phyloP scores from a whole-genome alignment of 2,329 filamentous ascomycete species.

The Colletotrichum sp. region DNA sequence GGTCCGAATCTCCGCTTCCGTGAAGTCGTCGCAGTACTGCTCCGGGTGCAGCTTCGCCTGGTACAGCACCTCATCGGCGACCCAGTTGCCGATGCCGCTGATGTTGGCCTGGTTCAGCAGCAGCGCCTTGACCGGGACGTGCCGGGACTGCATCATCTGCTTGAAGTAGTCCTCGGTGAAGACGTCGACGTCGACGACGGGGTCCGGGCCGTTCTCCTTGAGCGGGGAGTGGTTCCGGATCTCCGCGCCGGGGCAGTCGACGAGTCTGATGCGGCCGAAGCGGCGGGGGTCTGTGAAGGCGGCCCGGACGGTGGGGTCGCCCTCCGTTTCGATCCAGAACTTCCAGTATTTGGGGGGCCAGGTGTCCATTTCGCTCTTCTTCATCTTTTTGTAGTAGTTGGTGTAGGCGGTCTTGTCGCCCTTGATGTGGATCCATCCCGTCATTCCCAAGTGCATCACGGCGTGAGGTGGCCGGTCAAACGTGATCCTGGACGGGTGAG shows the following conservation, averaged over 20 bases:
- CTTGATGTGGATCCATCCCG: conserved; percentile 87
- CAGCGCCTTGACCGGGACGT: conserved; percentile 87
- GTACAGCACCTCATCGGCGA: conserved; percentile 92
- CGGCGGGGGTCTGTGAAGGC: conserved; percentile 87
- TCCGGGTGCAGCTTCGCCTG: conserved; percentile 90
- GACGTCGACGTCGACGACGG: conserved; percentile 78
- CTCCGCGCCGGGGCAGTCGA: conserved; percentile 77
- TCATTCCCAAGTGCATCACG: conserved; percentile 87
- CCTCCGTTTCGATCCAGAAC: conserved; percentile 74
- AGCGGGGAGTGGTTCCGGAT: conserved; percentile 81
- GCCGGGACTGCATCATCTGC: conserved; percentile 74
- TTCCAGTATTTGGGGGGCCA: conserved; percentile 96
- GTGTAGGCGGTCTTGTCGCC: conserved; percentile 79
- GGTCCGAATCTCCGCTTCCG: conserved; percentile 70
- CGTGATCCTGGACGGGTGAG: conserved; percentile 36
- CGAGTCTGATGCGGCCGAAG: conserved; percentile 78
- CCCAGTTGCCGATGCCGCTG: conserved; percentile 96
- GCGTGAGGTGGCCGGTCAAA: conserved; percentile 82
- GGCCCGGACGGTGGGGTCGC: conserved; percentile 58
- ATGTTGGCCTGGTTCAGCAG: conserved; percentile 88
- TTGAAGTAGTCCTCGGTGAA: conserved; percentile 79
- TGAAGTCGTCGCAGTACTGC: conserved; percentile 87
- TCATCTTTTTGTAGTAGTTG: conserved; percentile 79
- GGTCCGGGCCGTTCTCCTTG: conserved; percentile 92
- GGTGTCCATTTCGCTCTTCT: conserved; percentile 57